Evolutionary conservation across 768 basidiomycete genomes (phyloP).

Genomic region (Xerocomus potaroensis): DNA sequence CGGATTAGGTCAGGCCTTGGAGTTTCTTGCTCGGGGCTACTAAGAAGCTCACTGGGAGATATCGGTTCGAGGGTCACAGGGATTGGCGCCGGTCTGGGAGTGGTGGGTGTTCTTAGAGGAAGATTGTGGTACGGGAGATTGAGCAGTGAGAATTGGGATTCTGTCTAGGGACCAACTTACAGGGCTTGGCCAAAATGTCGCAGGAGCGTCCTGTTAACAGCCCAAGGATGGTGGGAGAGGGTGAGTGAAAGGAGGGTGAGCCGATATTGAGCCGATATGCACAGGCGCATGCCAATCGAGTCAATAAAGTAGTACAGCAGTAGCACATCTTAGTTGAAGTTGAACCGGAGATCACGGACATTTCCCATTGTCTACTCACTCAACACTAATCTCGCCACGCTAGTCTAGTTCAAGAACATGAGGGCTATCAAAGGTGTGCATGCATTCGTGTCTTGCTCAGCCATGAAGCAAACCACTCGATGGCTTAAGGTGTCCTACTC

Average conservation of each 20-base stretch:
- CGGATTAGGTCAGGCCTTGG: neutral
- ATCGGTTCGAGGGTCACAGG: neutral
- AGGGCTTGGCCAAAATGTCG: conserved; percentile 7
- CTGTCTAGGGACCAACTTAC: conserved; percentile 20
- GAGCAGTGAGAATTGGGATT: neutral
- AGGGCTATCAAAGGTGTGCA: conserved; percentile 59
- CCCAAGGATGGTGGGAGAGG: conserved; percentile 1
- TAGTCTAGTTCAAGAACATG: conserved; percentile 36
- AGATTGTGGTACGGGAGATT: neutral
- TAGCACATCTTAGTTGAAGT: neutral
- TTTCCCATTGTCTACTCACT: conserved; percentile 22
- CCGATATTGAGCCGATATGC: neutral
- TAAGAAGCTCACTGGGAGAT: conserved; percentile 6
- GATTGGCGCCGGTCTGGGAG: conserved; percentile 10
- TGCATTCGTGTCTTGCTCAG: conserved; percentile 4
- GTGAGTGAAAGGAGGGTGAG: neutral
- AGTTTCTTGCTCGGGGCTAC: neutral
- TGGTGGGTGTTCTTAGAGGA: conserved; percentile 10
- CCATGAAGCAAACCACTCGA: conserved; percentile 4
- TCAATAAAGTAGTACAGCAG: no score
- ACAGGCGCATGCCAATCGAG: conserved; percentile 12
- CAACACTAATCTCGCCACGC: conserved; percentile 1
- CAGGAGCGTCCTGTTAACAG: conserved; percentile 9
- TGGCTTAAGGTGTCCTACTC: conserved; percentile 52
- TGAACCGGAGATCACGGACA: no score